Evolutionary conservation across 495 filamentous ascomycete genomes (phyloP).

Genomic region (Wilcoxina mikolae): DNA sequence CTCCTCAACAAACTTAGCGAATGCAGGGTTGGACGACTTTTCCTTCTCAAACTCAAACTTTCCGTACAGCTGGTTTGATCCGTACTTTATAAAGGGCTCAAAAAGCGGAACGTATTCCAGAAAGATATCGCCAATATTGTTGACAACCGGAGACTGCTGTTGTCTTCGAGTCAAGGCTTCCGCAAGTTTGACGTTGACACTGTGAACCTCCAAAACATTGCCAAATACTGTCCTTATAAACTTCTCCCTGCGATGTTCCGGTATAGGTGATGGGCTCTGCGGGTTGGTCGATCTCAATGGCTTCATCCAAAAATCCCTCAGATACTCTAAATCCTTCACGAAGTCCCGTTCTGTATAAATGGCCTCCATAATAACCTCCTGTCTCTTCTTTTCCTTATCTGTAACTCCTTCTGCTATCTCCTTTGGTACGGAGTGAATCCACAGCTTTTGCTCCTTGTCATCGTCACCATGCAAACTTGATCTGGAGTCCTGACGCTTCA

Average conservation of each 20-base stretch:
- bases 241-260: constrained; percentile 69
- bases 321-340: constrained; percentile 95
- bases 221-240: constrained; percentile 91
- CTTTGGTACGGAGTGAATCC: constrained; percentile 97
- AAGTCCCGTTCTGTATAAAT: constrained; percentile 99
- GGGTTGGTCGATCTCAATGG: constrained; percentile 58
- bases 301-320: constrained; percentile 97
- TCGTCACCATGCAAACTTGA: constrained; percentile 73
- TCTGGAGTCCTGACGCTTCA: constrained; percentile 67
- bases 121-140: constrained; percentile 88
- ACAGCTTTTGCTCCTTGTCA: constrained; percentile 92
- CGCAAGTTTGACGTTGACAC: constrained; percentile 74
- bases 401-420: constrained; percentile 78
- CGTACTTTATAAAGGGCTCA: constrained; percentile 92
- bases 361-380: constrained; percentile 94
- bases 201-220: constrained; percentile 88
- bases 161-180: constrained; percentile 79
- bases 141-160: constrained; percentile 74
- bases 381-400: constrained; percentile 89
- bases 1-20: constrained; percentile 88
- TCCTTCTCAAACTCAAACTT: constrained; percentile 98
- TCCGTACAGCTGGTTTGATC: constrained; percentile 87
- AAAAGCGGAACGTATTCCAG: constrained; percentile 81
- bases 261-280: constrained; percentile 64
- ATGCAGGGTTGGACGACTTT: constrained; percentile 67